These are phyloP conservation scores for Brettanomyces bruxellensis DNA, from an alignment of 805 yeast species.

Conservation along the genomic window DNA sequence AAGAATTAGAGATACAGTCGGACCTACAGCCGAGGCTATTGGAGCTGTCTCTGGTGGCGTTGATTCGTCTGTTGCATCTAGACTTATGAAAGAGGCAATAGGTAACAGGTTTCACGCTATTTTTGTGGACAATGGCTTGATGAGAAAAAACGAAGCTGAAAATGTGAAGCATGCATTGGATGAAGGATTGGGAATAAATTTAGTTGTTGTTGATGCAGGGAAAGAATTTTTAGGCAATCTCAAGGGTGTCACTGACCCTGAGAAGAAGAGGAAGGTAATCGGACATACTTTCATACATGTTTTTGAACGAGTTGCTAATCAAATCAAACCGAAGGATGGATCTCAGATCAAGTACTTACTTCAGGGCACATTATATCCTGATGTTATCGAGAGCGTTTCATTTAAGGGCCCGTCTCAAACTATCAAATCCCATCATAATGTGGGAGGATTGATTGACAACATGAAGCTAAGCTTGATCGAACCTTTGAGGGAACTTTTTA, in stretches of 20 bases:
- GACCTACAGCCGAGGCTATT: slow-evolving; percentile 96
- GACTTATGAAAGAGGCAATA: slow-evolving; percentile 95
- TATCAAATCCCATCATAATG: slow-evolving; percentile 98
- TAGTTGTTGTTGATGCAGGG: slow-evolving; percentile 90
- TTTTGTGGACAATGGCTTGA: slow-evolving; percentile 94
- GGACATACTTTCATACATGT: slow-evolving; percentile 97
- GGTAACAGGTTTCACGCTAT: slow-evolving; percentile 99
- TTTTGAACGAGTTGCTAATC: slow-evolving; percentile 91
- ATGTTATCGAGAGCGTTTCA: slow-evolving; percentile 95
- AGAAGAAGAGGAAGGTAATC: slow-evolving; percentile 96
- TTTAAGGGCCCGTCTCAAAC: slow-evolving; percentile 99
- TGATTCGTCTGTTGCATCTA: slow-evolving; percentile 98
- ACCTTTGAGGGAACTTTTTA: slow-evolving; percentile 96
- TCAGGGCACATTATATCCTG: slow-evolving; percentile 98
- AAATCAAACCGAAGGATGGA: slow-evolving; percentile 82
- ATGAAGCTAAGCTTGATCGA: slow-evolving; percentile 98
- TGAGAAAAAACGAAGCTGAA: slow-evolving; percentile 90
- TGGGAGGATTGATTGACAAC: slow-evolving; percentile 94
- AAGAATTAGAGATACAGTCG: slow-evolving; percentile 84
- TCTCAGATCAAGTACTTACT: slow-evolving; percentile 85
- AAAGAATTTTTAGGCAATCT: slow-evolving; percentile 81
- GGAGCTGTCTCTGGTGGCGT: slow-evolving; percentile 99
- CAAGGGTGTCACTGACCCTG: slow-evolving; percentile 95
- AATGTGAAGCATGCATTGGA: slow-evolving; percentile 82
- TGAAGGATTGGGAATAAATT: slow-evolving; percentile 88